Evolutionary conservation across 805 yeast genomes (phyloP), one percentile per base, ranked within the genome.

Genomic region (Myxozyma melibiosi): DNA sequence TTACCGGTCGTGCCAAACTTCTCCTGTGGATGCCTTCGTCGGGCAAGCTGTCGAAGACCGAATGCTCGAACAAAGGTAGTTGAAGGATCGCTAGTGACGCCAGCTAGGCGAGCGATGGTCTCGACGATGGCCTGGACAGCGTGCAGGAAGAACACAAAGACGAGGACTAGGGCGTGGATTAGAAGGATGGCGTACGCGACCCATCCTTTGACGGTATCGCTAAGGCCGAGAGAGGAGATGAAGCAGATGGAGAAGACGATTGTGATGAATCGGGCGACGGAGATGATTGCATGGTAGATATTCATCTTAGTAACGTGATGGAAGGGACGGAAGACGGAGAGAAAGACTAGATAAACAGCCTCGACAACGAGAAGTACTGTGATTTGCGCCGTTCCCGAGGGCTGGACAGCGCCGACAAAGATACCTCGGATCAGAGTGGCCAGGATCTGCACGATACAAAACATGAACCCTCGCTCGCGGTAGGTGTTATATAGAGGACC

Each of bases 381-480:
- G n/a, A 72, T 55, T 51, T 72, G 75, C 1, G 75, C 74, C 4
- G 67, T 52, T 7, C 75, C 75, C 1, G 73, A 68, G 4, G 48
- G 46, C 50, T 72, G 74, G 6, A 67, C 45, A 2, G 65, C 71
- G 1, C 75, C 75, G 43, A 72, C 51, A 2, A 67, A 55, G 24
- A 72, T 25, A 5, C 73, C 74, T 16, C 71, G 67, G 11, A 67
- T 30, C 24, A 70, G 55, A n/a, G 62, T 65, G 22, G 51, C 46
- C 2, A 52, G 43, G 7, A 69, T 54, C 16, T 55, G 60, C 22
- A 62, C 48, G 25, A 47, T 37, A 42, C 63, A 53, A 44, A 61
- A 57, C 59, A 54, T 53, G 46, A 63, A 51, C 16, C 63, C 61
- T 13, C 52, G 51, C 51, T 66, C 70, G 14, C 56, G 51, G 58